Base-by-base conservation (phyloP, 2,329 filamentous ascomycete species). In the Aspergillus sp. region DNA sequence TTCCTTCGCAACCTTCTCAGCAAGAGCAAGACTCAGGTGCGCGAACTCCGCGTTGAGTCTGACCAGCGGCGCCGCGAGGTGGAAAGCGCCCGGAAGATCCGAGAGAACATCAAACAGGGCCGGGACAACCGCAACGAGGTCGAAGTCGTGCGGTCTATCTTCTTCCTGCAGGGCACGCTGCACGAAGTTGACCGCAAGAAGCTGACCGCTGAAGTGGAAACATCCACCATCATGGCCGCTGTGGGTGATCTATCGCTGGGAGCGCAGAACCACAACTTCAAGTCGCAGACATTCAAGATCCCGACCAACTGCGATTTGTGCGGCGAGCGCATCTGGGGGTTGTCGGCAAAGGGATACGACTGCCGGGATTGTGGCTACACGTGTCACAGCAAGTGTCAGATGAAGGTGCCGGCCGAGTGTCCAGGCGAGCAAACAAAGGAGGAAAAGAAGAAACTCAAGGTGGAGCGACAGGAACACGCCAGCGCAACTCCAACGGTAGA, bases 231-330 rank as follows among this genome's bases (percentile, higher is more conserved):
- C 66, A 93, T 90, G n/a, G 79, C 86, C 9, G 89, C 86, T 0
- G 93, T 96, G 2, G 94, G 94, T 33, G 94, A 99, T 68, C 82
- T 99, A 50, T 96, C 92, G 2, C 78, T 96, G 17, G 93, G 93
- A 16, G 92, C 92, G 10, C 90, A 90, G 69, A 96, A 92, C 65
- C 94, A 99, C 77, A 94, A 95, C 66, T 99, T 99, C 81, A 96
- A 95, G 73, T 86, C 90, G n/a, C 91, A 97, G 67, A 97, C 94
- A 0, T 99, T 97, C 80, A 97, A 97, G 72, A 96, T 99, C 55
- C 95, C 95, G 0, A 99, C 94, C 4, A 97, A 97, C 69, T 99
- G 94, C 75, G 94, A 99, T 71, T 81, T 96, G 11, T 99, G 94
- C 63, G 92, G 92, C 16, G 94, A 99, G 68, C 84, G 94, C 24